phyloP scores from a whole-genome alignment of 257 asterid genomes.

The Solanum sejunctum region DNA sequence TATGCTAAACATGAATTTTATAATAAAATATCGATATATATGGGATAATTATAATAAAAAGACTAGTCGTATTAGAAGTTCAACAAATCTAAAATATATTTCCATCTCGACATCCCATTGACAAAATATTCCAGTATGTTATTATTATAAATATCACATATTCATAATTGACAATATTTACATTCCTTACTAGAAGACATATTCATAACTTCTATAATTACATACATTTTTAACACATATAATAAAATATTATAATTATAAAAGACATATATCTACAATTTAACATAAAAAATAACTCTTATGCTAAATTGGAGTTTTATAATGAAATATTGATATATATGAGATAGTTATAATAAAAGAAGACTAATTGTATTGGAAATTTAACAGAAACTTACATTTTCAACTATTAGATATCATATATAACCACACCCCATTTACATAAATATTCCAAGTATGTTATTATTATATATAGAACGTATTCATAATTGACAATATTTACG shows the following conservation, averaged over 20 bases:
- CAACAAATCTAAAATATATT: not conserved
- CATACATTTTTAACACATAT: too few relatives aligned
- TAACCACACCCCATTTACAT: not conserved
- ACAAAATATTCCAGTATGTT: not conserved
- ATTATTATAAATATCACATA: too few relatives aligned
- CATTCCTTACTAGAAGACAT: fast-evolving
- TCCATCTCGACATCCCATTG: not conserved
- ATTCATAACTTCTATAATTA: too few relatives aligned
- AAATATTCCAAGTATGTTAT: not conserved
- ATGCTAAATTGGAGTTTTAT: not conserved
- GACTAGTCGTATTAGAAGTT: not conserved
- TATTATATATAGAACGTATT: too few relatives aligned
- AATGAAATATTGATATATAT: not conserved
- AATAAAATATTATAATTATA: too few relatives aligned
- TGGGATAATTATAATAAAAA: not conserved
- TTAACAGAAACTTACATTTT: not conserved
- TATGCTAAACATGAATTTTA: not conserved
- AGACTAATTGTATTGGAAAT: not conserved
- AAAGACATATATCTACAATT: not conserved
- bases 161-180: not conserved
- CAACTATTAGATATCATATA: not conserved
- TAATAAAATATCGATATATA: not conserved
- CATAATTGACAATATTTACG: not conserved
- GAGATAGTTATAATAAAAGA: not conserved
- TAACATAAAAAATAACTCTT: not conserved